Conservation (phyloP, 2,329 filamentous ascomycete species). For the Arthroderma sp. region DNA sequence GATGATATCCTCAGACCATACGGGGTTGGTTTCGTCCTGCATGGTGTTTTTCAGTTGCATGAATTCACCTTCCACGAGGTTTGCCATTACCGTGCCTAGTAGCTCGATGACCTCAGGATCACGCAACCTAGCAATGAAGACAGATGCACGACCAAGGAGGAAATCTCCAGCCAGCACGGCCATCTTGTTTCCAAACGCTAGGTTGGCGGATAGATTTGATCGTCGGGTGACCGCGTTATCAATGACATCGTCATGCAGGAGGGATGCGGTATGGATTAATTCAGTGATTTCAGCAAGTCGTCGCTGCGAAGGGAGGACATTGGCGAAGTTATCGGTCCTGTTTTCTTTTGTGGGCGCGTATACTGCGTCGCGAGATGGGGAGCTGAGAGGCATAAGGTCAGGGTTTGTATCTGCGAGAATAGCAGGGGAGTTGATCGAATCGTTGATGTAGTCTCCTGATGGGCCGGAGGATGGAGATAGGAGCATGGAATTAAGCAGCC, state of each 20-base stretch:
- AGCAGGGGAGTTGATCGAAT: conserved; percentile 46
- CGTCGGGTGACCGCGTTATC: conserved; percentile 80
- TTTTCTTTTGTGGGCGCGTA: not conserved
- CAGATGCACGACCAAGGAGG: conserved; percentile 79
- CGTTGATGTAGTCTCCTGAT: conserved; percentile 38
- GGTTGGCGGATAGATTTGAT: conserved; percentile 75
- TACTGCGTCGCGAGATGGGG: conserved; percentile 22
- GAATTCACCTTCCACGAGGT: conserved; percentile 95
- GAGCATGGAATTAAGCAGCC: conserved; percentile 13
- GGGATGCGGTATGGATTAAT: conserved; percentile 89
- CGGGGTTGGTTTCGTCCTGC: conserved; percentile 68
- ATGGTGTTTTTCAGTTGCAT: conserved; percentile 99
- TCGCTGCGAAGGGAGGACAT: conserved; percentile 81
- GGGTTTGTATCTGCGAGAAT: conserved; percentile 77
- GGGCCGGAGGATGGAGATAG: conserved; percentile 18
- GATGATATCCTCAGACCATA: conserved; percentile 78
- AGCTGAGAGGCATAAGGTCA: conserved; percentile 44
- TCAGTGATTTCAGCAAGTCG: conserved; percentile 93
- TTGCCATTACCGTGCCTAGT: conserved; percentile 89
- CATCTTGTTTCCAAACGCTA: conserved; percentile 98
- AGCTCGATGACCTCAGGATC: conserved; percentile 93
- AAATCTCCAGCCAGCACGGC: conserved; percentile 97
- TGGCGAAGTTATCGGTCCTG: conserved; percentile 30
- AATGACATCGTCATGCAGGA: conserved; percentile 97
- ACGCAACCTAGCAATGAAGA: conserved; percentile 76